phyloP scores from a whole-genome alignment of 768 basidiomycete genomes.

The Arthromyces matolae region DNA sequence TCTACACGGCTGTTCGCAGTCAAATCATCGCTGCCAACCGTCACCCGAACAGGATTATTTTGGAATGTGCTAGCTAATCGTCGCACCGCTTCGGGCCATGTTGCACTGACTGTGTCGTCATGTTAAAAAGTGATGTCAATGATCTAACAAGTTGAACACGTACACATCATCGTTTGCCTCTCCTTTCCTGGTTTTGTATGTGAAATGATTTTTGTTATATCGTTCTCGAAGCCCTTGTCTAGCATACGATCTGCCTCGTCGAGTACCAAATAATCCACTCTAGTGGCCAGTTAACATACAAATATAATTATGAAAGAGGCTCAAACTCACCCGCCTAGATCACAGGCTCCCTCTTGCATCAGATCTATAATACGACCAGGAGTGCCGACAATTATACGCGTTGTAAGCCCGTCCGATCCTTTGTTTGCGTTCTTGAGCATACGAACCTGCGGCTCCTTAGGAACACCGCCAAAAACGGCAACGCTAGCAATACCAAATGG shows the following conservation, averaged over 20 bases:
- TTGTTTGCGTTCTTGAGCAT: conserved; percentile 56
- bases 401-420: conserved; percentile 44
- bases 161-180: conserved; percentile 94
- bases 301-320: not conserved
- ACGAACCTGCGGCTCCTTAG: conserved; percentile 78
- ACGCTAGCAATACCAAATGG: conserved; percentile 76
- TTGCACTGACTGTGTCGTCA: conserved; percentile 78
- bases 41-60: conserved; percentile 79
- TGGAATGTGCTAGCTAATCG: conserved; percentile 87
- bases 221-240: conserved; percentile 98
- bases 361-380: conserved; percentile 92
- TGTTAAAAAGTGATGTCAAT: conserved; percentile 2
- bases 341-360: conserved; percentile 81
- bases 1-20: conserved; percentile 93
- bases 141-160: conserved; percentile 27
- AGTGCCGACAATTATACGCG: conserved; percentile 89
- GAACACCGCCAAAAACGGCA: conserved; percentile 93
- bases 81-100: conserved; percentile 95
- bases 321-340: conserved; percentile 64
- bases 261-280: conserved; percentile 87
- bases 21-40: conserved; percentile 93
- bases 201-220: conserved; percentile 87
- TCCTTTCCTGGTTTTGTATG: conserved; percentile 60
- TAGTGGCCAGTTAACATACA: conserved; percentile 23
- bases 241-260: conserved; percentile 99